Base-by-base conservation (phyloP, 179 eudicot genomes). In the Beta lomatogona region DNA sequence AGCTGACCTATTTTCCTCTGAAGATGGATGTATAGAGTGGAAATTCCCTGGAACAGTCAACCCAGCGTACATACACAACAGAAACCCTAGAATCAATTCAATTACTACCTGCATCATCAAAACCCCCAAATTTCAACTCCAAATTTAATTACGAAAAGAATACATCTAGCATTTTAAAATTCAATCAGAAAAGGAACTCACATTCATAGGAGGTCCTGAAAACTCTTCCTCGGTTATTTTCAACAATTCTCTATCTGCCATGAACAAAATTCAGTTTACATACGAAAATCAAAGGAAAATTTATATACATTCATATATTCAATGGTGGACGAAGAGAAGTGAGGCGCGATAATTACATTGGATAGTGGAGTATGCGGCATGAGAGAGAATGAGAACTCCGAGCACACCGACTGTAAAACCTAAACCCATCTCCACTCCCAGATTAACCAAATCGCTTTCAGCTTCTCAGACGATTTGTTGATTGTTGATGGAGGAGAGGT, bases 171-270 rank as follows among this genome's bases (percentile, higher is more conserved):
- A 65, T 21, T 54, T 25, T 25, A 45, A 15, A 31, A 41, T 18
- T 15, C 0, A 21, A 76, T 70, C 31, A 45, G 84, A 61, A 65
- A 50, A 67, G 53, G 48, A 75, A 69, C 61, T 84, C 77, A 94
- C 97, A 60, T 88, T 87, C 41, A 87, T 44, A 15, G 98, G 93
- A 71, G 97, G 93, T 1, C 93, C 92, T 6, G 92, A 86, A 63
- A 94, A 94, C 82, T 94, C 89, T 54, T 94, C 97, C 83, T 91
- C 93, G 0, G 88, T 92, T 72, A 94, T 94, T 90, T 92, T 92
- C 79, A 94, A 84, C 83, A 94, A 77, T 55, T 91, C 88, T 83
- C 95, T 87, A 84, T 92, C 97, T 94, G 90, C 75, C 77, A 87
- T 76, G 18, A 75, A 80, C 5, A 50, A 77, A 58, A 60, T n/a